Evolutionary conservation across 257 asterid species (phyloP).

Genomic region (Petunia secreta): DNA sequence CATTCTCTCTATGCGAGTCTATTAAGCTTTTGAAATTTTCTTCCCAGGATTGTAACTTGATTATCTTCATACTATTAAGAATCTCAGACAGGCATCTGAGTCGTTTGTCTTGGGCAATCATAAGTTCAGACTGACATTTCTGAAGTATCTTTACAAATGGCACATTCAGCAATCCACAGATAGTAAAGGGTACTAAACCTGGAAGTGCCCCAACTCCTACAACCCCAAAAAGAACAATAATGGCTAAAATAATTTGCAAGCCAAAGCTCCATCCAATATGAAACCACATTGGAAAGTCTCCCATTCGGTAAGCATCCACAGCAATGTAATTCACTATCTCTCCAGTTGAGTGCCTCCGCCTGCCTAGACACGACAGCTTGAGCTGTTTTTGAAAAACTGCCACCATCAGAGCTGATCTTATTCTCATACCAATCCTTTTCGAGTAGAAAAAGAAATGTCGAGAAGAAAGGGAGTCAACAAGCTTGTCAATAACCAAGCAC

Average conservation of each 20-base stretch:
- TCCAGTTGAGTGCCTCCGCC: slow-evolving; percentile 65
- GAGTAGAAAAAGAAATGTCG: slow-evolving; percentile 69
- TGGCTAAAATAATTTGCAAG: slow-evolving; percentile 48
- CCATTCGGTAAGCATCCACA: slow-evolving; percentile 81
- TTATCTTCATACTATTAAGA: slow-evolving; percentile 74
- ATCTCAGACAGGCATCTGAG: slow-evolving; percentile 68
- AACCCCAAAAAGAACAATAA: slow-evolving; percentile 49
- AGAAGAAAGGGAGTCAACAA: slow-evolving; percentile 55
- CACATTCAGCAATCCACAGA: slow-evolving; percentile 61
- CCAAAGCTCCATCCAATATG: slow-evolving; percentile 56
- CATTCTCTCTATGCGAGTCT: slow-evolving; percentile 50
- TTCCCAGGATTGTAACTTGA: slow-evolving; percentile 85
- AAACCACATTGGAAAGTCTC: slow-evolving; percentile 70
- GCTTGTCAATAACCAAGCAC: slow-evolving; percentile 50
- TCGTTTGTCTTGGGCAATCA: slow-evolving; percentile 68
- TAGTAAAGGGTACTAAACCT: slow-evolving; percentile 58
- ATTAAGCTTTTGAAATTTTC: slow-evolving; percentile 60
- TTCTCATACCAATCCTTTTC: slow-evolving; percentile 64
- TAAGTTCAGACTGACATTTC: slow-evolving; percentile 65
- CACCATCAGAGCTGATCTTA: slow-evolving; percentile 74
- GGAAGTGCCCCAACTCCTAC: slow-evolving; percentile 78
- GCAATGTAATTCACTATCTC: slow-evolving; percentile 75
- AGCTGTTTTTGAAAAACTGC: slow-evolving; percentile 70
- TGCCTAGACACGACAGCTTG: slow-evolving; percentile 58
- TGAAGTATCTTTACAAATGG: slow-evolving; percentile 70